Evolutionary conservation across 2,329 filamentous ascomycete genomes (phyloP).

Genomic region (Davidsoniella virescens): DNA sequence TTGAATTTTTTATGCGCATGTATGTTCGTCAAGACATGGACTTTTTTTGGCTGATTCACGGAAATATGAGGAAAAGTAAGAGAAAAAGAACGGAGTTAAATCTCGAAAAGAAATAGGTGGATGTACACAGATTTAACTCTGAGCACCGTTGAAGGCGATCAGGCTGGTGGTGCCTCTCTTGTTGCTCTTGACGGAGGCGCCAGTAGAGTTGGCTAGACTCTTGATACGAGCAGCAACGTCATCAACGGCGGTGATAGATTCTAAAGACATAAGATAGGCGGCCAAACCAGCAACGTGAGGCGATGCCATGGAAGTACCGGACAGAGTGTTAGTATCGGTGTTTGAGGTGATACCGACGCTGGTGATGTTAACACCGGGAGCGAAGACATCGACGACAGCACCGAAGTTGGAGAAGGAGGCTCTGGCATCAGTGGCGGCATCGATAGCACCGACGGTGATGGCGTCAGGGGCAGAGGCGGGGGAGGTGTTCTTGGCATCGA

Average conservation of each 20-base stretch:
- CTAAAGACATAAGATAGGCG: slow-evolving; percentile 47
- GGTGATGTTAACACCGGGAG: slow-evolving; percentile 36
- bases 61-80: slow-evolving; percentile 1
- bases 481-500: slow-evolving; percentile 33
- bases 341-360: slow-evolving; percentile 36
- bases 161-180: slow-evolving; percentile 28
- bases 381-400: slow-evolving; percentile 34
- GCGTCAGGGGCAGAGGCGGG: slow-evolving; percentile 39
- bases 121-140: slow-evolving; percentile 1
- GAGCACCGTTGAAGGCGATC: slow-evolving; percentile 40
- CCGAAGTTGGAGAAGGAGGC: slow-evolving; percentile 46
- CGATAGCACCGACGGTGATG: slow-evolving; percentile 44
- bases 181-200: slow-evolving; percentile 29
- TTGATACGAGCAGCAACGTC: slow-evolving; percentile 33
- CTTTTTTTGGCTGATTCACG: not conserved
- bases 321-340: slow-evolving; percentile 28
- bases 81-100: slow-evolving; percentile 1
- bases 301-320: slow-evolving; percentile 47
- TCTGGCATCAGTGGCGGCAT: slow-evolving; percentile 30
- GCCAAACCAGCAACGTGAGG: slow-evolving; percentile 53
- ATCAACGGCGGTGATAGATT: slow-evolving; percentile 29
- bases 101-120: not conserved
- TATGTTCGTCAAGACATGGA: too few species aligned
- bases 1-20: too few species aligned
- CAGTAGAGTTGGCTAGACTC: slow-evolving; percentile 31